Evolutionary conservation across 2,329 filamentous ascomycete genomes (phyloP).

Genomic region (Cercospora janseana): DNA sequence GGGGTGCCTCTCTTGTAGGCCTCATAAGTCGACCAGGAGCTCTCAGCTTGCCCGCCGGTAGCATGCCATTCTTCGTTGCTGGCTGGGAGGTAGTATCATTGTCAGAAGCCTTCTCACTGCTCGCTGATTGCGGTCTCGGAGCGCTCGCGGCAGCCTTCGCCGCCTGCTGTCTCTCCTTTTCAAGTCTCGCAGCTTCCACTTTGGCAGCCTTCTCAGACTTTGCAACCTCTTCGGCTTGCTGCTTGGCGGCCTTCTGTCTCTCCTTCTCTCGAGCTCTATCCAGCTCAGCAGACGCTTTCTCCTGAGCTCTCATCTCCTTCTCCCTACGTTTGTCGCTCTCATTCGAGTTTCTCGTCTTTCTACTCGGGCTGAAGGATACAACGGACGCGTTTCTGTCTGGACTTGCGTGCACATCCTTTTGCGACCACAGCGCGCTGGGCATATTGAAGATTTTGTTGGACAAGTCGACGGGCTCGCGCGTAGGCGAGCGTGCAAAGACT

Average conservation of each 20-base stretch:
- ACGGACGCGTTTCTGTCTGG: constrained; percentile 30
- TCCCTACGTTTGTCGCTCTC: constrained; percentile 62
- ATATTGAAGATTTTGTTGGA: constrained; percentile 33
- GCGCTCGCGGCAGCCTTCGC: constrained; percentile 20
- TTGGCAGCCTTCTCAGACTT: constrained; percentile 40
- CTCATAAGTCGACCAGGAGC: constrained; percentile 37
- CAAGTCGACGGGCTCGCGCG: constrained; percentile 18
- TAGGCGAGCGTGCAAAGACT: constrained; percentile 21
- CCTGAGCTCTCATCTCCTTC: constrained; percentile 61
- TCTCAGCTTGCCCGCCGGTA: constrained; percentile 40
- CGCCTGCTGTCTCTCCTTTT: constrained; percentile 36
- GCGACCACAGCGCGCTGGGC: constrained; percentile 36
- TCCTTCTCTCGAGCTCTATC: constrained; percentile 69
- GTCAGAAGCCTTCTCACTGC: constrained; percentile 44
- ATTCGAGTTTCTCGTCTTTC: constrained; percentile 58
- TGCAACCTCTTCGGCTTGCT: constrained; percentile 50
- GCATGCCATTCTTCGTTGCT: constrained; percentile 49
- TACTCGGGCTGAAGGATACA: constrained; percentile 35
- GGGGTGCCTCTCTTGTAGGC: constrained; percentile 51
- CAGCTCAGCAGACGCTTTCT: constrained; percentile 61
- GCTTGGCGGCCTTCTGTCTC: constrained; percentile 62
- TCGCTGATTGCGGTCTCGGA: constrained; percentile 33
- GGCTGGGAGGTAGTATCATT: constrained; percentile 61
- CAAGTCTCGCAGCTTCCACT: constrained; percentile 39
- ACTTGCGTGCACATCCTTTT: constrained; percentile 29